Evolutionary conservation across 768 basidiomycete species (phyloP).

Genomic region (Auricularia sp.): DNA sequence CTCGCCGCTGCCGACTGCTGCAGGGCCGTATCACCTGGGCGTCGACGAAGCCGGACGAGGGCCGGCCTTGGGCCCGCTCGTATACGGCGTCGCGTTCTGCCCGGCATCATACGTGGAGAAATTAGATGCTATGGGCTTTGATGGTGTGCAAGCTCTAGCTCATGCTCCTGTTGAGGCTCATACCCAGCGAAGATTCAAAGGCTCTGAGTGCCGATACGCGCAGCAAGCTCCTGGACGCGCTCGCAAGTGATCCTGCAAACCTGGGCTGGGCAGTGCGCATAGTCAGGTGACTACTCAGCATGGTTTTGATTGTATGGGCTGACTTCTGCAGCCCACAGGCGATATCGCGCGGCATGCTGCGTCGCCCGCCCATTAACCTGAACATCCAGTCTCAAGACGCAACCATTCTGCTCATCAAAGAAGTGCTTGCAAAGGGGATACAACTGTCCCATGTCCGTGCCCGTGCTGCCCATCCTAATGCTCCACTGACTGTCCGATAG

Average conservation of each 20-base stretch:
- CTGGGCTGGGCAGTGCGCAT: constrained; percentile 79
- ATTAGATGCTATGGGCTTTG: constrained; percentile 78
- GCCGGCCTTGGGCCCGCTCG: constrained; percentile 89
- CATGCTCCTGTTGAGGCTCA: background rate
- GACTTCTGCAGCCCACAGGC: constrained; percentile 59
- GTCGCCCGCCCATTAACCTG: constrained; percentile 71
- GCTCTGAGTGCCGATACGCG: constrained; percentile 67
- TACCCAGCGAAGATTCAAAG: constrained; percentile 67
- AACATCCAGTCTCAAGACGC: constrained; percentile 85
- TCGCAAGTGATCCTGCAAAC: constrained; percentile 60
- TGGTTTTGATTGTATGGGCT: background rate
- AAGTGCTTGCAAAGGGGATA: constrained; percentile 73
- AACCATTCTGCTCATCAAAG: constrained; percentile 78
- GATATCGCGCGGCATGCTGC: constrained; percentile 87
- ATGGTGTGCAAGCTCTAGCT: constrained; percentile 41
- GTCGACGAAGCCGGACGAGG: constrained; percentile 99
- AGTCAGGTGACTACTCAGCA: constrained; percentile 35
- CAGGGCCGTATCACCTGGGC: constrained; percentile 84
- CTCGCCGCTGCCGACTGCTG: constrained; percentile 55
- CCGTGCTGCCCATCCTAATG: background rate
- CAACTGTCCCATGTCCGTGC: constrained; percentile 58
- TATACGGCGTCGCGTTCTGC: constrained; percentile 94
- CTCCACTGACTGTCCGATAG: constrained; percentile 26
- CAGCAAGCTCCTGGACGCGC: constrained; percentile 48
- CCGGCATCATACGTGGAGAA: constrained; percentile 63